Percentiles rank a stretch among this genome's conserved stretches.
Evolutionary conservation across 495 filamentous ascomycete genomes (phyloP).

Genomic region (Xylaria venustula): DNA sequence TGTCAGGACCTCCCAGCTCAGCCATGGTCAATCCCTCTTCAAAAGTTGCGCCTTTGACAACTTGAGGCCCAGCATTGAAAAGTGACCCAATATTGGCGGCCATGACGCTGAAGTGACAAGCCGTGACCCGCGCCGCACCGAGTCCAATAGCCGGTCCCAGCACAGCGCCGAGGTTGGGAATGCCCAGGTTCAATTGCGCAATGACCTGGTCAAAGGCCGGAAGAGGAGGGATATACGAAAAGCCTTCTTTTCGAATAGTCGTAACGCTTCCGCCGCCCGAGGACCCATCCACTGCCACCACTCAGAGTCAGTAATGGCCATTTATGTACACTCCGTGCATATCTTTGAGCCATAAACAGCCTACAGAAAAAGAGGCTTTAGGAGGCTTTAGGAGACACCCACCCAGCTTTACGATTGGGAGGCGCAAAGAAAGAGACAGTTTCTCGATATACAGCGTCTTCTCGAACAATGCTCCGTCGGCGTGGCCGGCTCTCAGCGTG

Average conservation of each 20-base stretch:
- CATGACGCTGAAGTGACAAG: constrained; percentile 66
- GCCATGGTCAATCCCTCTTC: constrained; percentile 54
- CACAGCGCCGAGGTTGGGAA: constrained; percentile 62
- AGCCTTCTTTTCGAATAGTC: constrained; percentile 53
- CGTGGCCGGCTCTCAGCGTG: constrained; percentile 61
- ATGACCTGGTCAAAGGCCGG: constrained; percentile 48
- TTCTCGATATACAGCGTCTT: constrained; percentile 64
- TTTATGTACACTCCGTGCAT: too few relatives aligned
- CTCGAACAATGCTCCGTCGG: constrained; percentile 55
- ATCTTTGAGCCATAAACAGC: too few relatives aligned
- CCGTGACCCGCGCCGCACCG: constrained; percentile 58
- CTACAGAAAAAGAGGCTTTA: too few relatives aligned
- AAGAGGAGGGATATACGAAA: constrained; percentile 57
- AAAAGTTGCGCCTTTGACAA: constrained; percentile 59
- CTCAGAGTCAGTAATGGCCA: too few relatives aligned
- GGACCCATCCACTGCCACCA: constrained; percentile 51
- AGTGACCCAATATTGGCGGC: constrained; percentile 59
- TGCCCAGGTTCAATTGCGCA: constrained; percentile 59
- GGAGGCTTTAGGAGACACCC: too few relatives aligned
- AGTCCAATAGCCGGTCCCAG: constrained; percentile 63
- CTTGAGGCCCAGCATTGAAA: constrained; percentile 64
- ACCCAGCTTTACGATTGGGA: constrained; percentile 58
- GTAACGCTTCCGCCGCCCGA: constrained; percentile 63
- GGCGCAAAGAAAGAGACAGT: constrained; percentile 45
- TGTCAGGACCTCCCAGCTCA: constrained; percentile 60